These are phyloP conservation scores for Ceriops tagal DNA, from an alignment of 345 rosid species.

Conservation along the genomic window DNA sequence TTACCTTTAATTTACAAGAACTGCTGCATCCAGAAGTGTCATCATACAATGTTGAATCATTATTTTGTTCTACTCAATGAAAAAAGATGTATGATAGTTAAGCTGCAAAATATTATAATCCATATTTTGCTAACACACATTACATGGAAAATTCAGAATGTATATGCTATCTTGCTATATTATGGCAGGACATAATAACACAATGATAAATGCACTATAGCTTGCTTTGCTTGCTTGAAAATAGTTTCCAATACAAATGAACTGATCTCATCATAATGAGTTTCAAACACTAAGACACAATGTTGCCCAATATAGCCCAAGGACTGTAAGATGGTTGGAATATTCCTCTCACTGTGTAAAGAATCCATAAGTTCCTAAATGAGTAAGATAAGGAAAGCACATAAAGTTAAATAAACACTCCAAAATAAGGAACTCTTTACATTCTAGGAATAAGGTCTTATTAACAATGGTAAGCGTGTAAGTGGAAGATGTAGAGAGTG, in stretches of 20 bases:
- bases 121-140: background rate
- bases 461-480: background rate
- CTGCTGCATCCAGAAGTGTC: constrained; percentile 40
- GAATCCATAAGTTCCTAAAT: constrained; percentile 64
- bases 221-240: constrained; percentile 51
- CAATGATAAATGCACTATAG: constrained; percentile 15
- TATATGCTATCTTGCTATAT: constrained; percentile 9
- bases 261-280: constrained; percentile 49
- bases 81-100: constrained; percentile 20
- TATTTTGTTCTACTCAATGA: constrained; percentile 44
- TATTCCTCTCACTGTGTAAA: constrained; percentile 48
- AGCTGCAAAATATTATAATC: constrained; percentile 9
- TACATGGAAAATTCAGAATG: constrained; percentile 11
- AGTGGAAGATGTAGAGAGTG: background rate
- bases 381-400: background rate
- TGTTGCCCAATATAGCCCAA: constrained; percentile 76
- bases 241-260: constrained; percentile 39
- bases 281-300: constrained; percentile 55
- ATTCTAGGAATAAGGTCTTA: background rate
- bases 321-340: constrained; percentile 82
- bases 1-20: constrained; percentile 69
- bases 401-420: background rate
- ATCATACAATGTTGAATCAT: constrained; percentile 30
- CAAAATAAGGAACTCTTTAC: background rate
- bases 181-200: constrained; percentile 19